Conservation (phyloP, 768 basidiomycete genomes). For the Tubosaeta sp. region DNA sequence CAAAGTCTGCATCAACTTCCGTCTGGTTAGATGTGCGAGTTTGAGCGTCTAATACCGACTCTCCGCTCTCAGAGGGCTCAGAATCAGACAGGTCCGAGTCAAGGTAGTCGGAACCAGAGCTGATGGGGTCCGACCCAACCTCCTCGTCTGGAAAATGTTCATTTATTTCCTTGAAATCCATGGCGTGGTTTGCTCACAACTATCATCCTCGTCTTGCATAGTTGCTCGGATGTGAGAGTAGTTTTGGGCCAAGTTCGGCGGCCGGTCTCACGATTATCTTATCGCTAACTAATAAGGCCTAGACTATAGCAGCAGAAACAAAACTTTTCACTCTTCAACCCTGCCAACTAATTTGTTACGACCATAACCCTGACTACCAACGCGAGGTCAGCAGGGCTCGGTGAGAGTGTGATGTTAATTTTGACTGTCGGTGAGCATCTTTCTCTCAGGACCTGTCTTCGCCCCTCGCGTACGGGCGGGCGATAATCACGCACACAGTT, state of each 20-base stretch:
- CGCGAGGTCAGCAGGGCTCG: not conserved
- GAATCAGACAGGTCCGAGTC: conserved; percentile 5
- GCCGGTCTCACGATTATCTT: not conserved
- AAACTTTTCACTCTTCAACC: not conserved
- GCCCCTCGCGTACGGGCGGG: not conserved
- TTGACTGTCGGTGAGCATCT: not conserved
- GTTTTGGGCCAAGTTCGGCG: not conserved
- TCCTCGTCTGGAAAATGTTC: not conserved
- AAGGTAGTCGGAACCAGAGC: conserved; percentile 7
- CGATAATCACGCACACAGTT: not conserved
- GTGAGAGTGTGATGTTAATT: not conserved
- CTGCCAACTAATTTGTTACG: not conserved
- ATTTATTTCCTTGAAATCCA: conserved; percentile 51
- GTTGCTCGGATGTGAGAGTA: not conserved
- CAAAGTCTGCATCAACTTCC: conserved; percentile 21
- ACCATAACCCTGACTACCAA: not conserved
- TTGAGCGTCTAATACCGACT: conserved; percentile 1
- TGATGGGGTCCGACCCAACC: not conserved
- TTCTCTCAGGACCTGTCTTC: not conserved
- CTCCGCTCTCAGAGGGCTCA: conserved; percentile 10
- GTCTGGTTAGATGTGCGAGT: not conserved
- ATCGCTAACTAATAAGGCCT: not conserved
- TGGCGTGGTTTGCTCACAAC: conserved; percentile 28
- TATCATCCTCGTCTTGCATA: not conserved
- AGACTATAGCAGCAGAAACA: not conserved